phyloP scores from a whole-genome alignment of 108 stramenopile genomes.

The Skeletonema marinoi region DNA sequence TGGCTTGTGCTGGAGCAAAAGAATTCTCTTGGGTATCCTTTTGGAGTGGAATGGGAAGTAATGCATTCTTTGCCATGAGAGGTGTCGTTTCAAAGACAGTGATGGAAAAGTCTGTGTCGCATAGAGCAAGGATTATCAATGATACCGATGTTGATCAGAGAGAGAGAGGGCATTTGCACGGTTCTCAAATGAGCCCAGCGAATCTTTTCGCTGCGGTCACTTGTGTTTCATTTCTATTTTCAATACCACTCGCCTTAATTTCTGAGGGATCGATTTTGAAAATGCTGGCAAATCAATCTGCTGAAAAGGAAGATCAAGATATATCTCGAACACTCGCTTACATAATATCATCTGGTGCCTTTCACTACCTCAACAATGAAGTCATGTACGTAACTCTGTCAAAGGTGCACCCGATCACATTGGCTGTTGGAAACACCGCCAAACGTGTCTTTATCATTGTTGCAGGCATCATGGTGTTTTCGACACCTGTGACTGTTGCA shows the following conservation, averaged over 20 bases:
- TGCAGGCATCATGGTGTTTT: slow-evolving; percentile 61
- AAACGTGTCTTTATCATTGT: slow-evolving; percentile 81
- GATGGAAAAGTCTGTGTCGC: slow-evolving; percentile 24
- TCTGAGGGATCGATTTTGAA: slow-evolving; percentile 40
- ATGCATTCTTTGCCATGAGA: slow-evolving; percentile 63
- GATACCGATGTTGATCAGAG: background rate
- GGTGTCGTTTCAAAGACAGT: slow-evolving; percentile 68
- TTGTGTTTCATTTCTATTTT: slow-evolving; percentile 44
- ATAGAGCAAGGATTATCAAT: background rate
- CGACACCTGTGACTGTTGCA: slow-evolving; percentile 56
- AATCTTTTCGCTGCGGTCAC: slow-evolving; percentile 78
- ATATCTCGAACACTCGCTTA: slow-evolving; percentile 6
- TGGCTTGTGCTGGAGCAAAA: slow-evolving; percentile 46
- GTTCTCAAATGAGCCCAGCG: slow-evolving; percentile 34
- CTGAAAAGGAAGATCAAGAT: background rate
- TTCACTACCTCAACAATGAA: slow-evolving; percentile 81
- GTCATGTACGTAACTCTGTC: slow-evolving; percentile 74
- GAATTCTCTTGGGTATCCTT: slow-evolving; percentile 57
- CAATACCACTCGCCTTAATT: slow-evolving; percentile 52
- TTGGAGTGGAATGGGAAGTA: slow-evolving; percentile 71
- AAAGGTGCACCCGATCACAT: slow-evolving; percentile 71
- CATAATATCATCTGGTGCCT: slow-evolving; percentile 54
- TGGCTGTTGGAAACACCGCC: slow-evolving; percentile 81
- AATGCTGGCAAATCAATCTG: background rate
- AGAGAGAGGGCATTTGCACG: background rate